Evolutionary conservation across 2,329 filamentous ascomycete species (phyloP), one percentile per base, ranked within the genome.

Genomic region (Lasiodiplodia hormozganensis): DNA sequence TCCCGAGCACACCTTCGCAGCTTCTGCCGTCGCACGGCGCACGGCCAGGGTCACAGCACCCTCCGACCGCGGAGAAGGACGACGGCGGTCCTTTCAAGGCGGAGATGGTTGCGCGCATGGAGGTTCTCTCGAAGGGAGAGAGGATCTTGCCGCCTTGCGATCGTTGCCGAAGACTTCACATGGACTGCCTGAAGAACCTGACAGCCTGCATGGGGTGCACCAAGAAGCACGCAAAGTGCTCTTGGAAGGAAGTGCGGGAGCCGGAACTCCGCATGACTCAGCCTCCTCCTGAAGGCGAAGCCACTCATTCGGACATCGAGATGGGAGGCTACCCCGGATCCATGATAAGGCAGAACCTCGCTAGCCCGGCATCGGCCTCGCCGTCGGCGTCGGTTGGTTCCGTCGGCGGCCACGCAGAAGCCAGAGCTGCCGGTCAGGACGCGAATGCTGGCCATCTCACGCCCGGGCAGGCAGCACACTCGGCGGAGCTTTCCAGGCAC

Each of bases 131-230:
- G 58, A 90, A 92, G 58, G 92, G 92, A 3, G 91, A 93, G 67
- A 83, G 87, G 6, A 92, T 97, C 60, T 80, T 88, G n/a, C 94
- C 93, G 11, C 92, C 93, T 0, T 97, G 93, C 76, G 94, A 97
- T 76, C 86, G 93, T 47, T 97, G 93, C 76, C 86, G 93, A 54
- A 86, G 93, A 36, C 83, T 96, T 18, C 89, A 92, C 71, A 92
- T 94, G 81, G 88, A 93, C 69, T 97, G 93, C 70, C 83, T 94
- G 58, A 96, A 96, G 80, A 92, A 97, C 71, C 83, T 96, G 49
- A 96, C 93, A 0, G 92, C 93, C 10, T 97, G 94, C 75, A 88
- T 91, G 78, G 93, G 92, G 25, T 97, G 93, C 78, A 96, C 93
- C 0, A 94, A 92, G 77, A 96, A 96, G 77, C 93, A 97, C 76